A percentile compares a stretch with the other conserved stretches of the same genome.
These are phyloP conservation scores for Annulohypoxylon bovei DNA, from an alignment of 495 filamentous ascomycete species.

Conservation along the genomic window DNA sequence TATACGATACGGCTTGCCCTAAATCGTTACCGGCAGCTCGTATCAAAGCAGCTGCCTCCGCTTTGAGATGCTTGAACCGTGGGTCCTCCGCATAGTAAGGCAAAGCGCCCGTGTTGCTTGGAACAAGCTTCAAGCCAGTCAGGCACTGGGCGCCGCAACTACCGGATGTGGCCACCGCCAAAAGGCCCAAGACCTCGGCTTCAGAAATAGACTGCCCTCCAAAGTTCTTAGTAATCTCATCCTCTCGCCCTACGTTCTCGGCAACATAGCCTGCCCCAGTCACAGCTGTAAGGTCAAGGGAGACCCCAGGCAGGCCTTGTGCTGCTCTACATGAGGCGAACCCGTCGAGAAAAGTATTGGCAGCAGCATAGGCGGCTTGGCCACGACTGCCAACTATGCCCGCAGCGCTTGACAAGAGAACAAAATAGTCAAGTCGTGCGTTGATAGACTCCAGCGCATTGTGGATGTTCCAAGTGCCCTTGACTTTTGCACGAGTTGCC, in stretches of 20 bases:
- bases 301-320: slow-evolving; percentile 49
- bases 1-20: slow-evolving; percentile 28
- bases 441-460: slow-evolving; percentile 38
- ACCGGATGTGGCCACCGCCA: slow-evolving; percentile 32
- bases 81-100: slow-evolving; percentile 40
- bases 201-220: slow-evolving; percentile 38
- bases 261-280: slow-evolving; percentile 46
- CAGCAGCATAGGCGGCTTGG: slow-evolving; percentile 68
- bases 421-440: slow-evolving; percentile 67
- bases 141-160: slow-evolving; percentile 35
- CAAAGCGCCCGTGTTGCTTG: slow-evolving; percentile 21
- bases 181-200: slow-evolving; percentile 32
- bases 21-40: slow-evolving; percentile 32
- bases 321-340: slow-evolving; percentile 46
- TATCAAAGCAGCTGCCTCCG: slow-evolving; percentile 28
- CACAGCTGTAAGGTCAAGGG: slow-evolving; percentile 42
- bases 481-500: slow-evolving; percentile 52
- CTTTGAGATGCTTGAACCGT: slow-evolving; percentile 37
- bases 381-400: slow-evolving; percentile 61
- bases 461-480: slow-evolving; percentile 53
- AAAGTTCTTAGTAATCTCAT: slow-evolving; percentile 37
- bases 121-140: slow-evolving; percentile 39
- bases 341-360: slow-evolving; percentile 66
- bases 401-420: slow-evolving; percentile 56
- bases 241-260: slow-evolving; percentile 32